A percentile compares a stretch with the other conserved stretches of the same genome.
phyloP scores from a whole-genome alignment of 495 filamentous ascomycete species.

The Hamigera avellanea region DNA sequence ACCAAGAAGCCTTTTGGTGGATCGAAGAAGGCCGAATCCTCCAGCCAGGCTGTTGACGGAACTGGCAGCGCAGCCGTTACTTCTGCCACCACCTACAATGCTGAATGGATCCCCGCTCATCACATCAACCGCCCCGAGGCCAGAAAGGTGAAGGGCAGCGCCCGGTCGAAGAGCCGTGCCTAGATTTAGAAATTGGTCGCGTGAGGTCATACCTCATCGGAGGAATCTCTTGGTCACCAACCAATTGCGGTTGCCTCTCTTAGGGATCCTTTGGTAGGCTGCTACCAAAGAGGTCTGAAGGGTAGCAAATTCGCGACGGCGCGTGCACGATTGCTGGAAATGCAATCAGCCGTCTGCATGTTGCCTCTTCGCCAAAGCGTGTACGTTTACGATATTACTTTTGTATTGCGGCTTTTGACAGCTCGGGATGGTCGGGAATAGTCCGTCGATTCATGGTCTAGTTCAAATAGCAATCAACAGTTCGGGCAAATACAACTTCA shows the following conservation, averaged over 20 bases:
- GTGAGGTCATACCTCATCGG: slow-evolving; percentile 1
- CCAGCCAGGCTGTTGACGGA: slow-evolving; percentile 53
- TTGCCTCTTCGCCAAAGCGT: too few relatives aligned
- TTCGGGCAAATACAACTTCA: too few relatives aligned
- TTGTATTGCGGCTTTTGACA: too few relatives aligned
- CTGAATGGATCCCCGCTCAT: slow-evolving; percentile 88
- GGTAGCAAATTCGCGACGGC: too few relatives aligned
- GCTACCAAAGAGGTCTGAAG: background rate
- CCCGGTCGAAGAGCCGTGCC: slow-evolving; percentile 43
- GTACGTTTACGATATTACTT: too few relatives aligned
- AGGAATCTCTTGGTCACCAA: background rate
- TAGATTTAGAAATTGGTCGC: slow-evolving; percentile 9
- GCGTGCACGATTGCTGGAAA: too few relatives aligned
- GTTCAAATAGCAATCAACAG: too few relatives aligned
- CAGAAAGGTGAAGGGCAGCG: slow-evolving; percentile 63
- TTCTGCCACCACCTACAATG: slow-evolving; percentile 69
- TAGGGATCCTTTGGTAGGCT: background rate
- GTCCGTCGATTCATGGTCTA: too few relatives aligned
- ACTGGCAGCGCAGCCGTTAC: slow-evolving; percentile 61
- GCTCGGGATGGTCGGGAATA: too few relatives aligned
- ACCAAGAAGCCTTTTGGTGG: slow-evolving; percentile 44
- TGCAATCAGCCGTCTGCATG: too few relatives aligned
- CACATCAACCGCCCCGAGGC: slow-evolving; percentile 83
- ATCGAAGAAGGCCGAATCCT: slow-evolving; percentile 52
- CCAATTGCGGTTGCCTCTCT: background rate